Evolutionary conservation across 495 filamentous ascomycete species (phyloP).

Genomic region (Poronia punctata): DNA sequence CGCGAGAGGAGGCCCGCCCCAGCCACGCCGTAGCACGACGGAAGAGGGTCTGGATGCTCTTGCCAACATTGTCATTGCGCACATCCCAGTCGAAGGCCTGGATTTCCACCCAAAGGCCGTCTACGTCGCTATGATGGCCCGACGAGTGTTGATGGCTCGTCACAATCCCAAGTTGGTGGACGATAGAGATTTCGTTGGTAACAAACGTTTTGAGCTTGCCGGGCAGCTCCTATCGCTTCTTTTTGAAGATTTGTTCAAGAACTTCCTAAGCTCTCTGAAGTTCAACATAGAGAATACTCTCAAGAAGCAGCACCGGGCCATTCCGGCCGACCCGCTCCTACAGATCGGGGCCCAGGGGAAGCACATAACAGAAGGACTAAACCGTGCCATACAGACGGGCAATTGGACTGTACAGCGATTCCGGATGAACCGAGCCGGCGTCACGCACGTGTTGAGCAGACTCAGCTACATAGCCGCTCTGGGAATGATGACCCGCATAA

Average conservation of each 20-base stretch:
- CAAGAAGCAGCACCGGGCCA: constrained; percentile 78
- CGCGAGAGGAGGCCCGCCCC: constrained; percentile 23
- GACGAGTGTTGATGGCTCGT: constrained; percentile 86
- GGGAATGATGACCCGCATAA: constrained; percentile 99
- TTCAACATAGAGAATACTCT: constrained; percentile 87
- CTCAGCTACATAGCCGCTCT: constrained; percentile 94
- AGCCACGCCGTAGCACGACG: constrained; percentile 57
- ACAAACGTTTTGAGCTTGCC: constrained; percentile 90
- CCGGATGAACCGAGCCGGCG: constrained; percentile 95
- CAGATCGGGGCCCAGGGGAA: constrained; percentile 70
- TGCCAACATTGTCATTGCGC: constrained; percentile 82
- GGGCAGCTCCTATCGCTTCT: constrained; percentile 91
- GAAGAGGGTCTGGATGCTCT: constrained; percentile 90
- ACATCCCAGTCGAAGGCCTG: constrained; percentile 80
- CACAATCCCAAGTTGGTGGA: constrained; percentile 84
- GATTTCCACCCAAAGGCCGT: constrained; percentile 94
- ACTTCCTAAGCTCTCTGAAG: constrained; percentile 80
- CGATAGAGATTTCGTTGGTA: constrained; percentile 95
- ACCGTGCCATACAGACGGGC: constrained; percentile 88
- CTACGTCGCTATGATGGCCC: constrained; percentile 93
- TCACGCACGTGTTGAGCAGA: constrained; percentile 92
- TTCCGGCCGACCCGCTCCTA: constrained; percentile 75
- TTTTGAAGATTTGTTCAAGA: constrained; percentile 97
- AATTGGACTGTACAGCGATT: constrained; percentile 98
- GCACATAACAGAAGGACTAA: constrained; percentile 83